A percentile compares a stretch with the other conserved stretches of the same genome.
Conservation (phyloP, 371 early-diverging fungal genomes). For the Syncephalastrum sp. region DNA sequence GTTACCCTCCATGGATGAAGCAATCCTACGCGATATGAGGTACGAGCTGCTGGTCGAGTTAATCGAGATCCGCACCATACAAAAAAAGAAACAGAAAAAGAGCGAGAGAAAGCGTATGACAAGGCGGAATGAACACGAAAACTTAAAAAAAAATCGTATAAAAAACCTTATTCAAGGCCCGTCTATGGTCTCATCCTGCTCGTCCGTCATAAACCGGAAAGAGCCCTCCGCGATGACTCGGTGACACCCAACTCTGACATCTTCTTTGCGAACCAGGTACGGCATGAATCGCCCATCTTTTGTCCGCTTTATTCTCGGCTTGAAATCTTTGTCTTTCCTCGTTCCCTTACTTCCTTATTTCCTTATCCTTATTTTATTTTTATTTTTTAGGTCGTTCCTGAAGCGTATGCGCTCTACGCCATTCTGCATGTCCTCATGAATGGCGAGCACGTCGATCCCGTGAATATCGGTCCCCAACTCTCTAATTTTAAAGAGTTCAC, state of each 20-base stretch:
- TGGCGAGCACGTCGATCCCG: slow-evolving; percentile 10
- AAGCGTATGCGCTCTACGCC: slow-evolving; percentile 47
- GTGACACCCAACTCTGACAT: slow-evolving; percentile 16
- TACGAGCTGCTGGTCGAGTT: slow-evolving; percentile 6
- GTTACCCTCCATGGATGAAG: slow-evolving; percentile 23
- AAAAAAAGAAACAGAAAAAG: not conserved
- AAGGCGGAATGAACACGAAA: too few relatives aligned
- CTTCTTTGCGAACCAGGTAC: slow-evolving; percentile 45
- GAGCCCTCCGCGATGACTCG: slow-evolving; percentile 18
- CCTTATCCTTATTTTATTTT: not conserved
- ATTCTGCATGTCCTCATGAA: slow-evolving; percentile 35
- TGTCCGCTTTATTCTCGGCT: not conserved
- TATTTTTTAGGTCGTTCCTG: slow-evolving; percentile 20
- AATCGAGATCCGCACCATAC: slow-evolving; percentile 1
- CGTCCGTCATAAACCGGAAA: slow-evolving; percentile 19
- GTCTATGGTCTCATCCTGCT: slow-evolving; percentile 41
- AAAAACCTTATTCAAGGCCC: slow-evolving; percentile 14
- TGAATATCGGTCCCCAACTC: slow-evolving; percentile 36
- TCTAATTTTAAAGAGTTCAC: slow-evolving; percentile 36
- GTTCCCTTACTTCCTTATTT: not conserved
- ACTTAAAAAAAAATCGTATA: too few relatives aligned
- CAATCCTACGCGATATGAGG: slow-evolving; percentile 17
- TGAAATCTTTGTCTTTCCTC: not conserved
- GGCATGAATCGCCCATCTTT: too few relatives aligned
- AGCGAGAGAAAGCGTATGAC: too few relatives aligned